Evolutionary conservation across 352 stramenopile species (phyloP).

Genomic region (Elongisporangium anandrum): DNA sequence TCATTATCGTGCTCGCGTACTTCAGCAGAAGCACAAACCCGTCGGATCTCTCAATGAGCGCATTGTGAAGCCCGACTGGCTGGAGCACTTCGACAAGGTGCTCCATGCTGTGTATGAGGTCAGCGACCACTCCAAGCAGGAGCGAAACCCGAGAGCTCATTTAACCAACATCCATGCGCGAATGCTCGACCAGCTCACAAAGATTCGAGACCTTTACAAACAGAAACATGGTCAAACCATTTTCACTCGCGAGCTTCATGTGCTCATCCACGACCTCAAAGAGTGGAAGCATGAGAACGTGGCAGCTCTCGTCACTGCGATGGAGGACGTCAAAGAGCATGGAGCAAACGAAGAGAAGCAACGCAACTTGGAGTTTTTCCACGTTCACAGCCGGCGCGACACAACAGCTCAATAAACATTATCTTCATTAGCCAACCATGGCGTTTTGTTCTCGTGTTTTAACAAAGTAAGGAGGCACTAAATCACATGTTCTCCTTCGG

Average conservation of each 20-base stretch:
- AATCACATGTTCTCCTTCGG: neutral
- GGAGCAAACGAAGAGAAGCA: constrained; percentile 47
- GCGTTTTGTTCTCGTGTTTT: neutral
- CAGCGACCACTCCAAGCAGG: constrained; percentile 7
- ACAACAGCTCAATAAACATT: neutral
- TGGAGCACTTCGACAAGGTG: constrained; percentile 29
- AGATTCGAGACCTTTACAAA: constrained; percentile 30
- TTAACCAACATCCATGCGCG: constrained; percentile 54
- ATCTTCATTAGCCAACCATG: too few relatives aligned
- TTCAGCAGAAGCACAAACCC: constrained; percentile 22
- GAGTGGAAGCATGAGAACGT: constrained; percentile 36
- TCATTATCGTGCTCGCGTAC: constrained; percentile 55
- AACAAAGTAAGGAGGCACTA: neutral
- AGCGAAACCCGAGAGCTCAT: constrained; percentile 18
- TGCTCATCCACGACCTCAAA: constrained; percentile 18
- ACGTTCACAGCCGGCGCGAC: constrained; percentile 19
- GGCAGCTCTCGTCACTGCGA: constrained; percentile 17
- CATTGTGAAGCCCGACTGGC: constrained; percentile 39
- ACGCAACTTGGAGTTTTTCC: constrained; percentile 69
- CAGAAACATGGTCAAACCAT: constrained; percentile 28
- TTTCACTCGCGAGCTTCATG: constrained; percentile 33
- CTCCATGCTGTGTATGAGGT: constrained; percentile 14
- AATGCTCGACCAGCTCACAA: constrained; percentile 35
- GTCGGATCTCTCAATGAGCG: constrained; percentile 13
- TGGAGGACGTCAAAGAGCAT: constrained; percentile 16